Base-by-base conservation (phyloP, 1,139 yeast species). In the Blastobotrys ciferrii region DNA sequence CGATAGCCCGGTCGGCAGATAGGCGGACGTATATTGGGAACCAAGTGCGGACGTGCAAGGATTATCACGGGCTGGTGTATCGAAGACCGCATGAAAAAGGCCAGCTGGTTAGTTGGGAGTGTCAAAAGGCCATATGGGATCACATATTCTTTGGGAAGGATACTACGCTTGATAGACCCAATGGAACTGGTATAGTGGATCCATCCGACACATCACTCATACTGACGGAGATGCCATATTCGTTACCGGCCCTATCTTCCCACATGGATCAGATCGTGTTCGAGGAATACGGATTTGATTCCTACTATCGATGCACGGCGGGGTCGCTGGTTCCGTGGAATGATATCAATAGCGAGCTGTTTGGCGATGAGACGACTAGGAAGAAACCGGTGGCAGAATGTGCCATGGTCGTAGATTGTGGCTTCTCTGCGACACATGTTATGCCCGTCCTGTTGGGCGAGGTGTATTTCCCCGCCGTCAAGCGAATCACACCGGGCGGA, bases 81-180 rank as follows among this genome's bases (percentile, higher is more conserved):
- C 79, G 85, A 52, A 71, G 98, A 47, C 97, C 99, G 0, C 81
- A 81, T 54, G 97, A 89, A 55, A 82, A 84, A 58, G 75, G 98
- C 13, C 95, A 91, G 61, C 69, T 94, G 47, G 81, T 84, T 0
- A 87, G 94, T 35, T 94, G 98, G 98, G 96, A 88, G 55, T 71
- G 87, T 1, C 91, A 94, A 64, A 86, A 85, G 62, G 85, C 86
- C n/a, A 78, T 94, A 2, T 94, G 98, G 98, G 98, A 94, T 64
- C 80, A 84, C 55, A 76, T 87, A 64, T 69, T 84, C 57, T 70
- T 68, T 57, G 70, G 70, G 33, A 68, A 70, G 64, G 63, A 67
- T 15, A 59, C 63, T 19, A 62, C 69, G 51, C 49, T 60, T n/a
- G 52, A 53, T 2, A 43, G 46, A 15, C 53, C 52, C 7, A 52